phyloP scores from a whole-genome alignment of 164 flowering plant genomes.

The Akebia trifoliata region DNA sequence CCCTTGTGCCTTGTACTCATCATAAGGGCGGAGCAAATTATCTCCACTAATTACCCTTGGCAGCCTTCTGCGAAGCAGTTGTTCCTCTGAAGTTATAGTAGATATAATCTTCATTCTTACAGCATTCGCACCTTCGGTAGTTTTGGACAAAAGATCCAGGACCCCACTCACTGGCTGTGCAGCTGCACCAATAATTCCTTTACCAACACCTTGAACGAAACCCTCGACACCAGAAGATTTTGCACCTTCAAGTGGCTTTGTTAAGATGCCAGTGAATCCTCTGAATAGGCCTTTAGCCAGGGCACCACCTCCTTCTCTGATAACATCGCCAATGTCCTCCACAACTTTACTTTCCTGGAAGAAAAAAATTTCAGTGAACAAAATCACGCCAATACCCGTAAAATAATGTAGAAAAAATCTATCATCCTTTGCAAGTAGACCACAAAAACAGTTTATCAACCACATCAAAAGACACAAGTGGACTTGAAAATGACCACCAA shows the following conservation, averaged over 20 bases:
- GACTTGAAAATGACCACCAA: background rate
- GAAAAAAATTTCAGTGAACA: background rate
- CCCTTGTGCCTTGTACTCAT: constrained; percentile 90
- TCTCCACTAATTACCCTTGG: constrained; percentile 95
- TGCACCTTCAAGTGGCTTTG: constrained; percentile 99
- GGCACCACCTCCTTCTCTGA: constrained; percentile 99
- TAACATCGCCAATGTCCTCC: constrained; percentile 88
- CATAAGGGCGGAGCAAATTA: constrained; percentile 85
- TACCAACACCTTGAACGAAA: constrained; percentile 98
- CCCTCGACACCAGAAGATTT: constrained; percentile 98
- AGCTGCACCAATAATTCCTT: constrained; percentile 96
- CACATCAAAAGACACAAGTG: background rate
- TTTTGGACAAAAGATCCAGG: constrained; percentile 90
- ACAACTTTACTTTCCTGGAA: constrained; percentile 83
- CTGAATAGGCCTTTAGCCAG: constrained; percentile 89
- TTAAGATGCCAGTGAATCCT: constrained; percentile 95
- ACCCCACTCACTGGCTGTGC: constrained; percentile 99
- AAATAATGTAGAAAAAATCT: background rate
- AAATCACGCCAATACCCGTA: background rate
- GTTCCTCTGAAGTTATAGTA: constrained; percentile 97
- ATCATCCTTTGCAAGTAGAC: too few relatives aligned
- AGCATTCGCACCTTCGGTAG: constrained; percentile 99
- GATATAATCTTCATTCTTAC: constrained; percentile 92
- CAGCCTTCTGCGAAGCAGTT: constrained; percentile 81
- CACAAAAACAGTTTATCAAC: too few relatives aligned